A percentile compares a stretch with the other conserved stretches of the same genome.
These are phyloP conservation scores for Ceratocystiopsis brevicomis DNA, from an alignment of 2,329 filamentous ascomycete species.

Conservation along the genomic window DNA sequence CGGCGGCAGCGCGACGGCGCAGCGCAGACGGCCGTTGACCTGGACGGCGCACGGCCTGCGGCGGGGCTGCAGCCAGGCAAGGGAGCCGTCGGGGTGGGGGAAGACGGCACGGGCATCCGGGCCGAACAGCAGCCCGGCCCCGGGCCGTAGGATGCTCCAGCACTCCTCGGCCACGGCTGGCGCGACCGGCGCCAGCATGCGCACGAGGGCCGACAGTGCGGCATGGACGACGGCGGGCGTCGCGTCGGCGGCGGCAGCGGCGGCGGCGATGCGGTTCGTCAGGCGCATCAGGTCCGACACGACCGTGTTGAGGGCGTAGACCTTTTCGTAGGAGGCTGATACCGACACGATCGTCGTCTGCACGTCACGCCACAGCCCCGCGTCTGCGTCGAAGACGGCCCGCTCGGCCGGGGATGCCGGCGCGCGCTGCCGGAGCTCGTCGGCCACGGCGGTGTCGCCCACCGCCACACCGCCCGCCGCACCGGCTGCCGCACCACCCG, in stretches of 20 bases:
- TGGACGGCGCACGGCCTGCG: slow-evolving; percentile 47
- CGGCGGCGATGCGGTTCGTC: slow-evolving; percentile 46
- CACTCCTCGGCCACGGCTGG: slow-evolving; percentile 69
- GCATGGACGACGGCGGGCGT: slow-evolving; percentile 26
- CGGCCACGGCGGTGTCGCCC: slow-evolving; percentile 2
- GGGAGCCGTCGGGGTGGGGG: slow-evolving; percentile 34
- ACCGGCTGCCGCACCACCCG: slow-evolving; percentile 2
- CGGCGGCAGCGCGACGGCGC: slow-evolving; percentile 44
- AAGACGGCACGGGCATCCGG: slow-evolving; percentile 26
- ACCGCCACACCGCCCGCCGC: too few species aligned
- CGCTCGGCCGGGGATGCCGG: slow-evolving; percentile 15
- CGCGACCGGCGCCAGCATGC: slow-evolving; percentile 60
- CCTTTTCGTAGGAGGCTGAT: slow-evolving; percentile 46
- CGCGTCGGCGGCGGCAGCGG: slow-evolving; percentile 19
- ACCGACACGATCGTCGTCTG: slow-evolving; percentile 51
- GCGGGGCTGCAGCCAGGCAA: slow-evolving; percentile 29
- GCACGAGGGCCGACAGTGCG: slow-evolving; percentile 38
- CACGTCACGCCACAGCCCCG: slow-evolving; percentile 41
- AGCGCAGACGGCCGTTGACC: slow-evolving; percentile 61
- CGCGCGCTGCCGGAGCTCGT: slow-evolving; percentile 4
- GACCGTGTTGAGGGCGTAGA: slow-evolving; percentile 65
- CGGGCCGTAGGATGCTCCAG: slow-evolving; percentile 41
- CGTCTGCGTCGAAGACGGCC: slow-evolving; percentile 26
- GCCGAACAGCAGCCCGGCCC: slow-evolving; percentile 1
- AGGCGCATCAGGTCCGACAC: slow-evolving; percentile 69